Percentiles rank a stretch among this genome's conserved stretches.
These are phyloP conservation scores for Candida ortonii DNA, from an alignment of 805 yeast genomes.

Conservation along the genomic window DNA sequence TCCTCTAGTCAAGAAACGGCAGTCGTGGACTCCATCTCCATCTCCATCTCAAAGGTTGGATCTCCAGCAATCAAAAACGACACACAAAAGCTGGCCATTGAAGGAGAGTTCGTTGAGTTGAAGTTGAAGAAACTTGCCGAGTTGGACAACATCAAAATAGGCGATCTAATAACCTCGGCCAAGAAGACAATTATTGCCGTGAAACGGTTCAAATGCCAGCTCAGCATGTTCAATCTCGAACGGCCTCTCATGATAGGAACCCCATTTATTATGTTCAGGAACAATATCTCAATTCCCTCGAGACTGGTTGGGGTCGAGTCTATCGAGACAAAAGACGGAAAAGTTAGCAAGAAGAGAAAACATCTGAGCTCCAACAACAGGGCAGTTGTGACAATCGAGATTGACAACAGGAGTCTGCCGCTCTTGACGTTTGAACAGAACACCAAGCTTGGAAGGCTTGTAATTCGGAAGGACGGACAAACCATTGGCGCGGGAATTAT, in stretches of 20 bases:
- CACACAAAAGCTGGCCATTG: constrained; percentile 38
- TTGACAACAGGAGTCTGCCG: constrained; percentile 50
- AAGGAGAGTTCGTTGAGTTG: constrained; percentile 55
- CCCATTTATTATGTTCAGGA: constrained; percentile 72
- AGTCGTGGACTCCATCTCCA: constrained; percentile 38
- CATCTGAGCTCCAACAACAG: constrained; percentile 60
- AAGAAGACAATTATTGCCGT: constrained; percentile 38
- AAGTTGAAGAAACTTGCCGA: constrained; percentile 36
- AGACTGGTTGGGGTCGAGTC: constrained; percentile 49
- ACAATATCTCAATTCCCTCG: constrained; percentile 70
- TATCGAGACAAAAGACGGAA: constrained; percentile 32
- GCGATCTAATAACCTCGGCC: constrained; percentile 56
- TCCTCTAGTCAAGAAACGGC: constrained; percentile 50
- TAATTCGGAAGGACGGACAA: constrained; percentile 63
- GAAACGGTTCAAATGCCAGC: constrained; percentile 50
- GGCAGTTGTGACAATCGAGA: constrained; percentile 56
- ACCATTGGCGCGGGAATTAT: constrained; percentile 56
- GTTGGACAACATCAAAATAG: constrained; percentile 50
- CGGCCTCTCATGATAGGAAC: constrained; percentile 80
- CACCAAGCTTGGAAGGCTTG: constrained; percentile 60
- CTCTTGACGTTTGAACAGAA: constrained; percentile 46
- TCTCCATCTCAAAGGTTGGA: constrained; percentile 27
- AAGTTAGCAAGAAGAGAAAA: constrained; percentile 47
- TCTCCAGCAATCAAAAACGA: constrained; percentile 18
- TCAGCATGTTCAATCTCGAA: constrained; percentile 61